phyloP scores from a whole-genome alignment of 768 basidiomycete species.

The Russula emetica region DNA sequence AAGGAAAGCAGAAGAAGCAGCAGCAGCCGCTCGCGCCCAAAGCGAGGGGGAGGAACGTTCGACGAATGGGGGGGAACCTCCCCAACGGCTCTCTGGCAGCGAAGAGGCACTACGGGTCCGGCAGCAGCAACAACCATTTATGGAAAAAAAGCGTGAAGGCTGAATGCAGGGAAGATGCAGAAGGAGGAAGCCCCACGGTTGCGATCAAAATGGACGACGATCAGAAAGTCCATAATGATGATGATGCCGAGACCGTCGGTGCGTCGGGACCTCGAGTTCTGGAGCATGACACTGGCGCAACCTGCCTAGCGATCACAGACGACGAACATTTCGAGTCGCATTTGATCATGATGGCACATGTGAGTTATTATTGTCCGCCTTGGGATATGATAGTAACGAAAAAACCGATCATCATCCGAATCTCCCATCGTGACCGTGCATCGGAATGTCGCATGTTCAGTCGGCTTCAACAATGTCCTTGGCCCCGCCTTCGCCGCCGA shows the following conservation, averaged over 20 bases:
- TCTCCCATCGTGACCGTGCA: neutral
- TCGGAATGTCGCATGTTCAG: neutral
- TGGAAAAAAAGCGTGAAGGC: no score
- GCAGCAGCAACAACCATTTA: no score
- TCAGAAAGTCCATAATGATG: neutral
- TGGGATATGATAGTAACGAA: neutral
- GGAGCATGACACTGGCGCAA: neutral
- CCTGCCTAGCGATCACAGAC: neutral
- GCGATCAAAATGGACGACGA: neutral
- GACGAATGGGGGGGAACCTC: neutral
- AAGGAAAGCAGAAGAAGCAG: conserved; percentile 5
- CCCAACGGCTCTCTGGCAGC: neutral
- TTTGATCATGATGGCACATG: conserved; percentile 4
- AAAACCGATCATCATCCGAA: neutral
- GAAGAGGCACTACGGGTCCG: neutral
- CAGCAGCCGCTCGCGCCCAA: neutral
- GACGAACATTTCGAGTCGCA: neutral
- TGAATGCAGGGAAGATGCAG: neutral
- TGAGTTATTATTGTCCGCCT: neutral
- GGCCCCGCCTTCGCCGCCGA: conserved; percentile 3
- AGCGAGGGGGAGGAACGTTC: neutral
- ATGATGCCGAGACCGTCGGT: neutral
- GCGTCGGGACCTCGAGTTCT: neutral
- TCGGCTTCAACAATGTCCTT: neutral
- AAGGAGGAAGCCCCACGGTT: neutral